Evolutionary conservation across 495 filamentous ascomycete genomes (phyloP).

Genomic region (Hamigera avellanea): DNA sequence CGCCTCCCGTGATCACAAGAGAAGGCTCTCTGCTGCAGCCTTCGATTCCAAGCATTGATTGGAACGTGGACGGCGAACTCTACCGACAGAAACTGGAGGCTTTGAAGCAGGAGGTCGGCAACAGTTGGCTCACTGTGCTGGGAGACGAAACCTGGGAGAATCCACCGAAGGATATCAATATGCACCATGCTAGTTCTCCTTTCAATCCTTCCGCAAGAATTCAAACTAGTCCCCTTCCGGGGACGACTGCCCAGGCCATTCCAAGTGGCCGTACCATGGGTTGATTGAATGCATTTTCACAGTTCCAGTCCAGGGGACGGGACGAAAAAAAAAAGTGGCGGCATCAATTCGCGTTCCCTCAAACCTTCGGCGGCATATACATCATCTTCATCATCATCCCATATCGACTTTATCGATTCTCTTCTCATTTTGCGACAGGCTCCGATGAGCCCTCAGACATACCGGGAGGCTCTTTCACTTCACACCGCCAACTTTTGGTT

Average conservation of each 20-base stretch:
- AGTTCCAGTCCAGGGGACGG: too few relatives aligned
- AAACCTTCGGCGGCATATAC: too few relatives aligned
- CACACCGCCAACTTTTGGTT: too few relatives aligned
- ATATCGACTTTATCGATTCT: too few relatives aligned
- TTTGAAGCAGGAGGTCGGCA: slow-evolving; percentile 70
- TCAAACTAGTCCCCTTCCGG: slow-evolving; percentile 22
- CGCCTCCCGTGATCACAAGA: slow-evolving; percentile 5
- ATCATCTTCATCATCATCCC: too few relatives aligned
- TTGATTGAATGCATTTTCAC: slow-evolving; percentile 7
- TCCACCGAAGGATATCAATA: slow-evolving; percentile 18
- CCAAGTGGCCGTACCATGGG: slow-evolving; percentile 36
- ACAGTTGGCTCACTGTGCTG: slow-evolving; percentile 73
- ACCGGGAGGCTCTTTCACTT: too few relatives aligned
- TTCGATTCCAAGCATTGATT: slow-evolving; percentile 27
- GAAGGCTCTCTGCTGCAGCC: slow-evolving; percentile 6
- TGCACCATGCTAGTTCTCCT: slow-evolving; percentile 20
- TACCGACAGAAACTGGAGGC: slow-evolving; percentile 80
- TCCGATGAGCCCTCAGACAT: too few relatives aligned
- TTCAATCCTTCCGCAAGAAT: slow-evolving; percentile 26
- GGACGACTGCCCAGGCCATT: slow-evolving; percentile 25
- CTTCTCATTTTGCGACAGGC: too few relatives aligned
- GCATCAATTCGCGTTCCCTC: too few relatives aligned
- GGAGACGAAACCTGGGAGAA: slow-evolving; percentile 61
- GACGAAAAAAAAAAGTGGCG: too few relatives aligned
- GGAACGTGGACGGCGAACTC: slow-evolving; percentile 61